Conservation (phyloP, 2,329 filamentous ascomycete genomes). For the Epichloe brachyelytri region DNA sequence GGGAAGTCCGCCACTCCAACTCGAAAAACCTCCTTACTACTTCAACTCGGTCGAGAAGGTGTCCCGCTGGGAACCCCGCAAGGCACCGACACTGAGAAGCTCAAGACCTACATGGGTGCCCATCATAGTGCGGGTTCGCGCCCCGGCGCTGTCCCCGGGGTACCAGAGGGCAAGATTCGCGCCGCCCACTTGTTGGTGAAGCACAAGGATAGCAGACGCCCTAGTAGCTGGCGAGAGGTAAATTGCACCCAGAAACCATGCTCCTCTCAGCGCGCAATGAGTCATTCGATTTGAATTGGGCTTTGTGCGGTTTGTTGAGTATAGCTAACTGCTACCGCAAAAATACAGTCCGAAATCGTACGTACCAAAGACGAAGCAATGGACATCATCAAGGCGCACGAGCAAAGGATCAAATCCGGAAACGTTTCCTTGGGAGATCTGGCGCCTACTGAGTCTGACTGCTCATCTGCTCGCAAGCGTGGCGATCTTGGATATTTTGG, state of each 20-base stretch:
- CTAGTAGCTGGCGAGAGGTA: constrained; percentile 82
- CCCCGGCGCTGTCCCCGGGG: constrained; percentile 25
- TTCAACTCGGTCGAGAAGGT: constrained; percentile 80
- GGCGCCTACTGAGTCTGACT: constrained; percentile 82
- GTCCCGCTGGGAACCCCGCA: constrained; percentile 92
- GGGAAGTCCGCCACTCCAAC: constrained; percentile 96
- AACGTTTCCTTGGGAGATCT: constrained; percentile 63
- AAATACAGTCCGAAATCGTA: constrained; percentile 59
- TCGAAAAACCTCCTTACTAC: constrained; percentile 98
- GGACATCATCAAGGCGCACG: constrained; percentile 61
- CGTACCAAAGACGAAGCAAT: constrained; percentile 78
- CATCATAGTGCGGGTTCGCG: constrained; percentile 55
- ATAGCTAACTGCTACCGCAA: neutral
- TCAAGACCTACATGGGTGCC: constrained; percentile 87
- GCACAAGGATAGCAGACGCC: constrained; percentile 75
- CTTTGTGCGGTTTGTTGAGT: neutral
- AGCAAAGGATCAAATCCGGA: constrained; percentile 62
- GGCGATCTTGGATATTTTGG: constrained; percentile 95
- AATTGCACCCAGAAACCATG: neutral
- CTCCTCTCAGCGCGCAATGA: neutral
- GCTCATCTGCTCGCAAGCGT: constrained; percentile 85
- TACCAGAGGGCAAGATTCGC: constrained; percentile 71
- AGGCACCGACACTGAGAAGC: constrained; percentile 78
- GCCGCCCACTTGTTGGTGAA: constrained; percentile 89
- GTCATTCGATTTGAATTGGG: too few species aligned